Conservation (phyloP, 1,284 basidiomycete genomes). For the Rhodotorula sp. region DNA sequence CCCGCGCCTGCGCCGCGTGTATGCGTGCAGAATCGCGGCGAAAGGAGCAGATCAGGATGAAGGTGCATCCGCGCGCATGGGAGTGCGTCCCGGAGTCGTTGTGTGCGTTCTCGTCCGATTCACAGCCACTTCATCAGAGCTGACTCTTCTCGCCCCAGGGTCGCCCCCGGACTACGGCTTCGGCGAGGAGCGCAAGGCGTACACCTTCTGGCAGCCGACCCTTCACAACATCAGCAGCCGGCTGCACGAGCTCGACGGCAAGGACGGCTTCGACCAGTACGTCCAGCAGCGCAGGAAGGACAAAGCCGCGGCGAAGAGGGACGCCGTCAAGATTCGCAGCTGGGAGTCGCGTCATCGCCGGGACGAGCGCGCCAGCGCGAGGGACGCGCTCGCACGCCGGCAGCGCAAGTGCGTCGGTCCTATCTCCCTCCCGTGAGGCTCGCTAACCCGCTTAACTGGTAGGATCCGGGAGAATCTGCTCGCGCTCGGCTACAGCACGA, state of each 20-base stretch:
- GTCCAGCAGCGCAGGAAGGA: background rate
- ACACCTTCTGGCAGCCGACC: constrained; percentile 4
- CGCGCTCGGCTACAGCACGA: constrained; percentile 17
- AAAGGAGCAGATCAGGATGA: background rate
- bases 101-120: background rate
- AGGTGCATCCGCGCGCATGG: background rate
- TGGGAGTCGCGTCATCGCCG: background rate
- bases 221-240: background rate
- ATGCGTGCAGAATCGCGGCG: constrained; percentile 2
- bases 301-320: background rate
- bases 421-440: background rate
- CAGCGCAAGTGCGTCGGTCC: constrained; percentile 1
- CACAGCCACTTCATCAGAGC: rapidly evolving
- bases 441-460: background rate
- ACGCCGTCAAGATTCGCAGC: background rate
- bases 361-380: background rate
- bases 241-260: constrained; percentile 8
- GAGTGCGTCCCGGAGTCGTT: background rate
- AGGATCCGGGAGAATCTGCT: constrained; percentile 26
- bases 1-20: constrained; percentile 22
- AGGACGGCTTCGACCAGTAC: constrained; percentile 5
- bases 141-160: background rate
- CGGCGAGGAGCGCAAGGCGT: background rate
- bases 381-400: background rate
- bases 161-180: background rate